A percentile compares a stretch with the other conserved stretches of the same genome.
Conservation (phyloP, 2,329 filamentous ascomycete species). For the Verticillium albo-atrum region DNA sequence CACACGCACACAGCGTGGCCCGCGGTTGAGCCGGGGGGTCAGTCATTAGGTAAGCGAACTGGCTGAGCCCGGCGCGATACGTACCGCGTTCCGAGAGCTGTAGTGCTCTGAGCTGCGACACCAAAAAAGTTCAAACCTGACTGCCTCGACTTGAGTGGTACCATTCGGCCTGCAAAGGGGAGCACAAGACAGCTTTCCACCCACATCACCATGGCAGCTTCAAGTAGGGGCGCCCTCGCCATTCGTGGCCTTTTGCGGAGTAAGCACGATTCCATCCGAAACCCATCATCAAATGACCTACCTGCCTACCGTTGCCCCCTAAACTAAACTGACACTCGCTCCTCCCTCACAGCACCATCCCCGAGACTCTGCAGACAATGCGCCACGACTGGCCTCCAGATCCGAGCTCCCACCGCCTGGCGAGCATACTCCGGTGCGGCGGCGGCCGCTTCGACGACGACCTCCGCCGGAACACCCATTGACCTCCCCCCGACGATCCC, state of each 20-base stretch:
- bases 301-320: too few species aligned
- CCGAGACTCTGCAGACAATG: conserved; percentile 32
- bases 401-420: conserved; percentile 15
- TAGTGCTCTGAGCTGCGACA: conserved; percentile 7
- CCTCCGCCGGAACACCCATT: conserved; percentile 9
- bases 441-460: conserved; percentile 12
- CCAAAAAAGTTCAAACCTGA: conserved; percentile 21
- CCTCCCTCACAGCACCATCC: conserved; percentile 15
- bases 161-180: conserved; percentile 1
- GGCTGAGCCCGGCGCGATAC: conserved; percentile 23
- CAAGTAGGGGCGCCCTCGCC: conserved; percentile 52
- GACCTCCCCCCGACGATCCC: conserved; percentile 18
- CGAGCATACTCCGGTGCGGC: conserved; percentile 27
- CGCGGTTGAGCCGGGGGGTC: background rate
- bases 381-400: conserved; percentile 20
- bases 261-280: conserved; percentile 25
- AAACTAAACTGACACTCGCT: background rate
- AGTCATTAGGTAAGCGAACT: conserved; percentile 14
- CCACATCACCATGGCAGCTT: conserved; percentile 43
- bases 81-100: conserved; percentile 8
- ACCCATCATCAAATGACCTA: background rate
- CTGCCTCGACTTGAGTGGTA: background rate
- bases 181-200: background rate
- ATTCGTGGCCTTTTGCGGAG: conserved; percentile 45
- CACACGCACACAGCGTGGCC: too few species aligned